Evolutionary conservation across 2,329 filamentous ascomycete genomes (phyloP).

Genomic region (Aspergillus jensenii): DNA sequence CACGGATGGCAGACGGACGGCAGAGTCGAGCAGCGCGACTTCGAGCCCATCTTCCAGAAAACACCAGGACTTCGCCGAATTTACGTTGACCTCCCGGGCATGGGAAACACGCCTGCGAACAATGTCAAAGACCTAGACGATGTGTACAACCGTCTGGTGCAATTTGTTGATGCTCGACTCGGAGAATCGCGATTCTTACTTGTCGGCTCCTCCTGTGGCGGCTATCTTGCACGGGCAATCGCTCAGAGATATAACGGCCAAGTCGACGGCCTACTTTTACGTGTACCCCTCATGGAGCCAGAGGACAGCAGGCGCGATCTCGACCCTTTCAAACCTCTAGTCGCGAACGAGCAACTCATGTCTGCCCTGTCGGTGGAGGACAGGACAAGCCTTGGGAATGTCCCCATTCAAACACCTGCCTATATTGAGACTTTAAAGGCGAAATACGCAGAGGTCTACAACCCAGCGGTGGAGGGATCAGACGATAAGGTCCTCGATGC

Average conservation of each 20-base stretch:
- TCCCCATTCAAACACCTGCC: constrained; percentile 27
- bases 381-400: constrained; percentile 22
- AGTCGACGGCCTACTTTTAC: constrained; percentile 27
- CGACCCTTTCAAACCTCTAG: constrained; percentile 24
- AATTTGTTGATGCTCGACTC: constrained; percentile 29
- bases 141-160: constrained; percentile 24
- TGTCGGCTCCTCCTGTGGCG: constrained; percentile 29
- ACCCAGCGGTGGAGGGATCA: constrained; percentile 19
- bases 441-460: constrained; percentile 18
- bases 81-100: constrained; percentile 32
- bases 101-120: constrained; percentile 28
- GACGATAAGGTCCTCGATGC: constrained; percentile 23
- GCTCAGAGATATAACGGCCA: constrained; percentile 26
- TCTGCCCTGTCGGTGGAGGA: constrained; percentile 22
- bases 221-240: constrained; percentile 28
- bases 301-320: constrained; percentile 24
- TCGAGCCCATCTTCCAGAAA: constrained; percentile 29
- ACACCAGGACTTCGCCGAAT: constrained; percentile 22
- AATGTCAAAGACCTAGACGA: constrained; percentile 26
- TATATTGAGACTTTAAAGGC: constrained; percentile 23
- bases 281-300: constrained; percentile 29
- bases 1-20: constrained; percentile 28
- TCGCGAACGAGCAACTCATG: constrained; percentile 25
- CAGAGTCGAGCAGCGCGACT: constrained; percentile 24
- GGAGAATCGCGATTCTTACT: constrained; percentile 24